These are phyloP conservation scores for Xylariomycetidae sp. DNA, from an alignment of 2,329 filamentous ascomycete species.

Conservation along the genomic window DNA sequence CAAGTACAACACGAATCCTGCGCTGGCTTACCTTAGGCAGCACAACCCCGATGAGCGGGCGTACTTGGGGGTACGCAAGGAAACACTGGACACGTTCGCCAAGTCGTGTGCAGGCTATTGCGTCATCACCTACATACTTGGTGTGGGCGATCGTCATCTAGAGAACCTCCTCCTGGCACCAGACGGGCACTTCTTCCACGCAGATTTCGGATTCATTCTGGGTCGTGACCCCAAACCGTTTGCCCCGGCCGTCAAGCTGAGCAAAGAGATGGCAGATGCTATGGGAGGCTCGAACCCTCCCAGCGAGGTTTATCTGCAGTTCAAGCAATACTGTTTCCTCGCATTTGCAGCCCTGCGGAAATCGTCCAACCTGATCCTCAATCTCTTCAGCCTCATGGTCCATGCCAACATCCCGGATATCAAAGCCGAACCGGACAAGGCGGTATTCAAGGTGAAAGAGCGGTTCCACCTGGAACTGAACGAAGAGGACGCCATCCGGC, in stretches of 20 bases:
- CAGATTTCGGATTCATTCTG: conserved; percentile 96
- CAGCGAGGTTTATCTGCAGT: conserved; percentile 70
- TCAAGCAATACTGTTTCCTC: conserved; percentile 94
- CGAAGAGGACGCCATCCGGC: conserved; percentile 85
- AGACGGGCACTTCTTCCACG: conserved; percentile 93
- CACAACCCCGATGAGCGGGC: conserved; percentile 84
- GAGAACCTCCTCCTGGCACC: conserved; percentile 91
- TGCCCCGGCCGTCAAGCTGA: conserved; percentile 93
- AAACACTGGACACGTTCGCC: conserved; percentile 90
- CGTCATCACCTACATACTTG: conserved; percentile 95
- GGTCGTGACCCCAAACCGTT: conserved; percentile 97
- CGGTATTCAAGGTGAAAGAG: conserved; percentile 90
- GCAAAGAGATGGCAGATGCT: conserved; percentile 96
- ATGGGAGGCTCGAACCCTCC: conserved; percentile 78
- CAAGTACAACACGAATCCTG: conserved; percentile 70
- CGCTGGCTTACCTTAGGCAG: conserved; percentile 76
- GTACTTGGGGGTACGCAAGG: conserved; percentile 80
- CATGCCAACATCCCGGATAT: conserved; percentile 97
- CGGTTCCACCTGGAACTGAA: conserved; percentile 85
- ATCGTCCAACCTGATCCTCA: conserved; percentile 83
- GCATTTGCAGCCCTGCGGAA: conserved; percentile 90
- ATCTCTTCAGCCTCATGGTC: conserved; percentile 94
- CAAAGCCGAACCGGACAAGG: conserved; percentile 84
- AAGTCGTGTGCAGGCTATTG: conserved; percentile 97
- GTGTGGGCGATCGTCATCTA: conserved; percentile 90